phyloP scores from a whole-genome alignment of 441 rosid species.

The Gossypium davidsonii region DNA sequence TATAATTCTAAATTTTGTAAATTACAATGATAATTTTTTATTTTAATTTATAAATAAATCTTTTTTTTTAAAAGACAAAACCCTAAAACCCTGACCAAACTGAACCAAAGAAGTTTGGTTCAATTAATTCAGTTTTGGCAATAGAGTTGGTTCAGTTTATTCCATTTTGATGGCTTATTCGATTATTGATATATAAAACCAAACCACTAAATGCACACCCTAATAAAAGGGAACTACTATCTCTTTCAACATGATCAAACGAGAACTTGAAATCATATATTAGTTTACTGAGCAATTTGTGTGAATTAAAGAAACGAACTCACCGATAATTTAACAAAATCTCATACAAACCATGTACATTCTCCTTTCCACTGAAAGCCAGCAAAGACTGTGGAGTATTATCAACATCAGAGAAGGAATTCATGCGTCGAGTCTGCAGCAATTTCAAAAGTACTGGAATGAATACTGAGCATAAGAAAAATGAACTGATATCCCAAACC shows the following conservation, averaged over 20 bases:
- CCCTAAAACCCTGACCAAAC: no score
- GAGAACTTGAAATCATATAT: background rate
- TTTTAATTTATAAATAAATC: no score
- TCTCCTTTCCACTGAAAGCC: constrained; percentile 58
- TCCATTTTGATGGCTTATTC: no score
- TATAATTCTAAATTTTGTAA: no score
- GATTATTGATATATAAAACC: no score
- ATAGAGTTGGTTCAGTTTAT: no score
- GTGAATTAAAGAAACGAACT: background rate
- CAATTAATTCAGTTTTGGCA: no score
- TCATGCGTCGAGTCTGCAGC: constrained; percentile 57
- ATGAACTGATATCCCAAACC: background rate
- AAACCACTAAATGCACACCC: no score
- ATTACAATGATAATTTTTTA: no score
- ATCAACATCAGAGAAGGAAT: constrained; percentile 61
- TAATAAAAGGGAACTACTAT: background rate
- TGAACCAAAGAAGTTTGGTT: no score
- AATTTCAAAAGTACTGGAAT: constrained; percentile 17
- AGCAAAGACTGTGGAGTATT: constrained; percentile 79
- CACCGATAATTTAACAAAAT: constrained; percentile 87
- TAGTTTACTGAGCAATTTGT: background rate
- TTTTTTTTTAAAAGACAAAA: no score
- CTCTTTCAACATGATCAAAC: background rate
- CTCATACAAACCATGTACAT: constrained; percentile 73
- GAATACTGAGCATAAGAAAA: background rate